A percentile compares a stretch with the other conserved stretches of the same genome.
phyloP scores from a whole-genome alignment of 257 asterid genomes.

The Forsythia suspensa region DNA sequence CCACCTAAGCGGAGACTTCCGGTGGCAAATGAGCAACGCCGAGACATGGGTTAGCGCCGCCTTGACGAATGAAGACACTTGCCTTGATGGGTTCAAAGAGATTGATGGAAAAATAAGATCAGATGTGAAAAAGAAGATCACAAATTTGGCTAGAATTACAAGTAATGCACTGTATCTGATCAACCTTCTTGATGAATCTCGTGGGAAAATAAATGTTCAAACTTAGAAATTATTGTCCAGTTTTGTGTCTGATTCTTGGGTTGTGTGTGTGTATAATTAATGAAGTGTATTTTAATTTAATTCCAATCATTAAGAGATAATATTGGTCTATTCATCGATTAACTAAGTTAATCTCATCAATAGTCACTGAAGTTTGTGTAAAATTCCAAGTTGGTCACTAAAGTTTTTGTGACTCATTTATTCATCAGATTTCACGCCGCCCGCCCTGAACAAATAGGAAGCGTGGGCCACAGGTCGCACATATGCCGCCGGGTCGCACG shows the following conservation, averaged over 20 bases:
- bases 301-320: not conserved
- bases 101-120: slow-evolving; percentile 49
- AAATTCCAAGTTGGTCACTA: not conserved
- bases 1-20: slow-evolving; percentile 63
- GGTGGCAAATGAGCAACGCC: slow-evolving; percentile 91
- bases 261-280: not conserved
- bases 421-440: too few species aligned
- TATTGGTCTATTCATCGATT: too few species aligned
- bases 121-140: slow-evolving; percentile 63
- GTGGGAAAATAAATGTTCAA: not conserved
- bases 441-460: too few species aligned
- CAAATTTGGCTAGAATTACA: slow-evolving; percentile 71
- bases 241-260: not conserved
- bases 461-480: too few species aligned
- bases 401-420: too few species aligned
- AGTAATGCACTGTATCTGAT: slow-evolving; percentile 92
- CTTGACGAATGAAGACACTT: slow-evolving; percentile 80
- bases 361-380: not conserved
- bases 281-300: not conserved
- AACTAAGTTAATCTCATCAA: too few species aligned
- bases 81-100: slow-evolving; percentile 86
- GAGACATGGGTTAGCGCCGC: slow-evolving; percentile 98
- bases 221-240: not conserved
- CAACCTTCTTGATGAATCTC: slow-evolving; percentile 51
- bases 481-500: too few species aligned